Percentiles rank a stretch among this genome's conserved stretches.
Evolutionary conservation across 176 grass and related monocot genomes (phyloP).

Genomic region (Dendrocalamus sinicus): DNA sequence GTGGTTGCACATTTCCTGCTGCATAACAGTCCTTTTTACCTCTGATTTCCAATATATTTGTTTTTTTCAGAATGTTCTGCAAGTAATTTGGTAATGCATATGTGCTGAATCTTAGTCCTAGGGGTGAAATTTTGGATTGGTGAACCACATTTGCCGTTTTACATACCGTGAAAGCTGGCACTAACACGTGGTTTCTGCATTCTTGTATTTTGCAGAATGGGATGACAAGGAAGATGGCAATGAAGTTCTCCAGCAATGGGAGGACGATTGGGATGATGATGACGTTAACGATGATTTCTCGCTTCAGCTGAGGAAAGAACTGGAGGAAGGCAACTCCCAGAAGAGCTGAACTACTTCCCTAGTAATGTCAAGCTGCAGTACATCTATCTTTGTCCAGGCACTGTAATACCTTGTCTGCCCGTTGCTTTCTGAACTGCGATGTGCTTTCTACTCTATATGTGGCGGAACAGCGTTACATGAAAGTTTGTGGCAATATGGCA

Average conservation of each 20-base stretch:
- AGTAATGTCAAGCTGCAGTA: neutral
- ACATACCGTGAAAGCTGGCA: neutral
- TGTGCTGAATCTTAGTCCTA: neutral
- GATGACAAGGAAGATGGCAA: conserved; percentile 87
- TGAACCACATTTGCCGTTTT: neutral
- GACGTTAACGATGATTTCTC: conserved; percentile 90
- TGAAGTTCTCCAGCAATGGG: conserved; percentile 84
- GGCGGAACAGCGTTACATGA: neutral
- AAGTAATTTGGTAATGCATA: neutral
- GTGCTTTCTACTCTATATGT: neutral
- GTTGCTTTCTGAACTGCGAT: conserved; percentile 30
- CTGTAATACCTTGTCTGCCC: neutral
- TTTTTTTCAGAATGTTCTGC: neutral
- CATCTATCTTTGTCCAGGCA: conserved; percentile 8
- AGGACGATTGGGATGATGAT: conserved; percentile 90
- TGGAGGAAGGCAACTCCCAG: conserved; percentile 60
- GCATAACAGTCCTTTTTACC: neutral
- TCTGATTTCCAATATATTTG: neutral
- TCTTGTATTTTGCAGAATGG: conserved; percentile 64
- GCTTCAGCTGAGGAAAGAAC: conserved; percentile 83
- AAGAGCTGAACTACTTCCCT: conserved; percentile 60
- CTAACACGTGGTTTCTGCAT: conserved; percentile 1
- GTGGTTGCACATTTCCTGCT: neutral
- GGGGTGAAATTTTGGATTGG: neutral
- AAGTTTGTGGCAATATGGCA: neutral